A percentile compares a stretch with the other conserved stretches of the same genome.
phyloP scores from a whole-genome alignment of 805 yeast species.

The Lipomyces oligophaga region DNA sequence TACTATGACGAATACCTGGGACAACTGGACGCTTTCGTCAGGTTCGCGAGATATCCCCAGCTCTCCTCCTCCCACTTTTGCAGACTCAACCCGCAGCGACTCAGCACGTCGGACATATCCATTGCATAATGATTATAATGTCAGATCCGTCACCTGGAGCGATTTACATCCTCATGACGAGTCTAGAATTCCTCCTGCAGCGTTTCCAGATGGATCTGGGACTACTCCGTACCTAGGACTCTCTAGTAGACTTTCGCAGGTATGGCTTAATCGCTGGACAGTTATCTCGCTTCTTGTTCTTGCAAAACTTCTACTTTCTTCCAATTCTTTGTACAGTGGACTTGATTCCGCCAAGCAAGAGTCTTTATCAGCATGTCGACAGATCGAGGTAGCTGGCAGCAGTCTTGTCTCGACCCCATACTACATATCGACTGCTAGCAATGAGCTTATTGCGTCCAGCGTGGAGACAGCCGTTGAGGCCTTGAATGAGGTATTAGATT shows the following conservation, averaged over 20 bases:
- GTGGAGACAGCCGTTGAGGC: conserved; percentile 50
- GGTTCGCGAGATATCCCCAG: neutral
- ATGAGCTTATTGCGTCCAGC: conserved; percentile 47
- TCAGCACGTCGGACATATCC: neutral
- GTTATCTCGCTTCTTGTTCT: conserved; percentile 52
- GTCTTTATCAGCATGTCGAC: conserved; percentile 46
- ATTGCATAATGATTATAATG: neutral
- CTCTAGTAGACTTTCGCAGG: conserved; percentile 37
- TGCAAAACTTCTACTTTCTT: conserved; percentile 59
- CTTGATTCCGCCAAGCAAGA: conserved; percentile 42
- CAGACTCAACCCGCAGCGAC: conserved; percentile 1
- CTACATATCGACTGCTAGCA: conserved; percentile 53
- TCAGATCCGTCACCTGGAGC: conserved; percentile 19
- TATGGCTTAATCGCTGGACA: conserved; percentile 56
- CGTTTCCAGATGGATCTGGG: conserved; percentile 17
- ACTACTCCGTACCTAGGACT: conserved; percentile 34
- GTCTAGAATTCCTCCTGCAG: conserved; percentile 15
- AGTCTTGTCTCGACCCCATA: conserved; percentile 49
- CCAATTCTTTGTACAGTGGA: conserved; percentile 44
- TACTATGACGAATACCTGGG: too few relatives aligned
- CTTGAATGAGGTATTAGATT: conserved; percentile 43
- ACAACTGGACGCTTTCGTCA: conserved; percentile 4
- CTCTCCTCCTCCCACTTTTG: conserved; percentile 8
- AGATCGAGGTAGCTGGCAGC: conserved; percentile 42
- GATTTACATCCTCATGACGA: conserved; percentile 24